Percentiles rank a stretch among this genome's conserved stretches.
phyloP scores from a whole-genome alignment of 148 eudicot species.

The Simmondsia chinensis region DNA sequence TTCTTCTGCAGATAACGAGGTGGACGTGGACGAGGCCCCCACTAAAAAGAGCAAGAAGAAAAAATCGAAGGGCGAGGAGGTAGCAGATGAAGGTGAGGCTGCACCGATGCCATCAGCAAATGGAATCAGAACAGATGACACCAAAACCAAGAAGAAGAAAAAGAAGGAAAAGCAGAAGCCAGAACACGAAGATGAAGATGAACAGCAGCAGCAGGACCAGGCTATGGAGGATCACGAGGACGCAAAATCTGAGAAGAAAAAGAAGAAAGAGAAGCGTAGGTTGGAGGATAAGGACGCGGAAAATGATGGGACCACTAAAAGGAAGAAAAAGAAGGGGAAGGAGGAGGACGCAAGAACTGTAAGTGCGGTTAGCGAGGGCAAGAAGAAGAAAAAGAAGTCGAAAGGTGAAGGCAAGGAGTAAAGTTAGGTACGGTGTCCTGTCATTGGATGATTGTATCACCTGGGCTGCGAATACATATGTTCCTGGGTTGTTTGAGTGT shows the following conservation, averaged over 20 bases:
- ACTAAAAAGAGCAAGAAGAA: constrained; percentile 72
- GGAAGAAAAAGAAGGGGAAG: constrained; percentile 15
- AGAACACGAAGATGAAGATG: constrained; percentile 7
- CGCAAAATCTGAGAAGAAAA: constrained; percentile 47
- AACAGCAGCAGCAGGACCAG: too few species aligned
- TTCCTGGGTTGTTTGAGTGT: too few species aligned
- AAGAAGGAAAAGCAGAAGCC: constrained; percentile 14
- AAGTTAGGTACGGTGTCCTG: too few species aligned
- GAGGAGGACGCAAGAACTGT: constrained; percentile 27
- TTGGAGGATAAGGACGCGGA: constrained; percentile 26
- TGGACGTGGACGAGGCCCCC: constrained; percentile 52
- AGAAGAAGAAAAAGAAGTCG: constrained; percentile 61
- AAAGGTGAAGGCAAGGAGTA: constrained; percentile 22
- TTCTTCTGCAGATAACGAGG: constrained; percentile 44
- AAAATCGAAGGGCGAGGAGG: constrained; percentile 45
- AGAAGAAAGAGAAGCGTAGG: constrained; percentile 67
- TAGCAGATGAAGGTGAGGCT: too few species aligned
- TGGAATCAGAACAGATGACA: constrained; percentile 24
- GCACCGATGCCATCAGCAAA: constrained; percentile 23
- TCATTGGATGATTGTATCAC: too few species aligned
- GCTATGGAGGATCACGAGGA: constrained; percentile 22
- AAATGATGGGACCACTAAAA: constrained; percentile 15
- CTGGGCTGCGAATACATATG: too few species aligned
- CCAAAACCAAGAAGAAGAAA: constrained; percentile 19
- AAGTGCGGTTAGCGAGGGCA: too few species aligned